Base-by-base conservation (phyloP, 345 rosid genomes). In the Murraya koenigii region DNA sequence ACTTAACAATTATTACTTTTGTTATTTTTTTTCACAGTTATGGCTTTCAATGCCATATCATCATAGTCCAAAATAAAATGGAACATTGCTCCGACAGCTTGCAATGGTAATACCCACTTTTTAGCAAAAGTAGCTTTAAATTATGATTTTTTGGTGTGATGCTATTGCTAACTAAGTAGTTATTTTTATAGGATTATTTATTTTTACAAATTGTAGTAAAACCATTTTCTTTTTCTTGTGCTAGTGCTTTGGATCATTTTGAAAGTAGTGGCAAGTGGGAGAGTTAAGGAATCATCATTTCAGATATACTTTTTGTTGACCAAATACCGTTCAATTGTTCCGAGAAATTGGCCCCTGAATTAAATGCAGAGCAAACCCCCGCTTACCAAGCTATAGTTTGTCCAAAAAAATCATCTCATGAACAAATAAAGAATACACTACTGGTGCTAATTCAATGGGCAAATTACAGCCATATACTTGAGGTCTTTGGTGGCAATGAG, bases 401-500 rank as follows among this genome's bases (percentile, higher is more conserved):
- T 3, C 49, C 17, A 5, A 76, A 71, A 79, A 72, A 61, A 39
- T 76, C 75, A 61, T 60, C 66, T 26, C 56, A 26, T 9, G 33
- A 33, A 32, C 23, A 38, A 77, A 22, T 11, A 55, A 64, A 75
- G 72, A 17, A 22, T 52, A 17, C 56, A 52, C 56, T 36, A 58
- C 33, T 33, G 20, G 44, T 65, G 69, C n/a, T 38, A 41, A 19
- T 79, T 82, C 76, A 64, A 5, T 54, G 56, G 19, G 62, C 68
- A 72, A 72, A 74, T 52, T 66, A 75, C 23, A 39, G 72, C 83
- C 83, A 81, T 66, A 72, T 4, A 20, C 20, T 55, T 35, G 32
- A 74, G 58, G 74, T 83, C 85, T 25, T 61, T 6, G 68, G 79
- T 73, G 74, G 79, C 44, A 74, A 80, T 83, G 77, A 83, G 64